These are phyloP conservation scores for Collybia sp. DNA, from an alignment of 768 basidiomycete genomes.

Conservation along the genomic window DNA sequence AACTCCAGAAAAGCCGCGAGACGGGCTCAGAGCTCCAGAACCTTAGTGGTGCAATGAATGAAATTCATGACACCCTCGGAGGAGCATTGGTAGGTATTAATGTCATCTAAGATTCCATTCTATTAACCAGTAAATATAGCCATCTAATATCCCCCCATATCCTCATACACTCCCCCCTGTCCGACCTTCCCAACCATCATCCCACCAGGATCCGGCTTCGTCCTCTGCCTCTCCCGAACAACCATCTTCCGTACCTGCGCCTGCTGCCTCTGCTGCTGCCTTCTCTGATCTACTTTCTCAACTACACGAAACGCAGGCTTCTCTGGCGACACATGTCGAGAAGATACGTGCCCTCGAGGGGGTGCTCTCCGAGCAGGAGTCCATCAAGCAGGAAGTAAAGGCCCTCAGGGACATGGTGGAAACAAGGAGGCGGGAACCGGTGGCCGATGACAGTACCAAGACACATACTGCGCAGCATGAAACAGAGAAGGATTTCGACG, in stretches of 20 bases:
- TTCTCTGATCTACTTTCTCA: slow-evolving; percentile 73
- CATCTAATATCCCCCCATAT: slow-evolving; percentile 56
- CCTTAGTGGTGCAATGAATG: slow-evolving; percentile 74
- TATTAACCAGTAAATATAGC: slow-evolving; percentile 30
- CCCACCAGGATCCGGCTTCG: slow-evolving; percentile 14
- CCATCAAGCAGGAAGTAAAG: slow-evolving; percentile 73
- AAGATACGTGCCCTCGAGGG: slow-evolving; percentile 80
- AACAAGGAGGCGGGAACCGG: slow-evolving; percentile 46
- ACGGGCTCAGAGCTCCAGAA: slow-evolving; percentile 83
- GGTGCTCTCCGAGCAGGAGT: slow-evolving; percentile 80
- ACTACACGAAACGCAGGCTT: slow-evolving; percentile 78
- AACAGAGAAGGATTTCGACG: slow-evolving; percentile 10
- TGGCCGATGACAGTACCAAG: slow-evolving; percentile 10
- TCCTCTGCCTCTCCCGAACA: slow-evolving; percentile 14
- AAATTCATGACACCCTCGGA: slow-evolving; percentile 89
- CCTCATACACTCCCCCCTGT: slow-evolving; percentile 66
- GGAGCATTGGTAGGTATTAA: slow-evolving; percentile 63
- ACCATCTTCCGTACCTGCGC: slow-evolving; percentile 12
- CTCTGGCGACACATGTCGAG: slow-evolving; percentile 73
- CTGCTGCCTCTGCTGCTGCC: slow-evolving; percentile 20
- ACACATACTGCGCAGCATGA: background rate
- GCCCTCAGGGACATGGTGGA: slow-evolving; percentile 71
- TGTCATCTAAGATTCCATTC: slow-evolving; percentile 1
- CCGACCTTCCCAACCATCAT: slow-evolving; percentile 33
- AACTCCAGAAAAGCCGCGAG: slow-evolving; percentile 94